Percentiles rank a stretch among this genome's conserved stretches.
These are phyloP conservation scores for Dactylorhiza incarnata DNA, from an alignment of 106 monocot genomes.

Conservation along the genomic window DNA sequence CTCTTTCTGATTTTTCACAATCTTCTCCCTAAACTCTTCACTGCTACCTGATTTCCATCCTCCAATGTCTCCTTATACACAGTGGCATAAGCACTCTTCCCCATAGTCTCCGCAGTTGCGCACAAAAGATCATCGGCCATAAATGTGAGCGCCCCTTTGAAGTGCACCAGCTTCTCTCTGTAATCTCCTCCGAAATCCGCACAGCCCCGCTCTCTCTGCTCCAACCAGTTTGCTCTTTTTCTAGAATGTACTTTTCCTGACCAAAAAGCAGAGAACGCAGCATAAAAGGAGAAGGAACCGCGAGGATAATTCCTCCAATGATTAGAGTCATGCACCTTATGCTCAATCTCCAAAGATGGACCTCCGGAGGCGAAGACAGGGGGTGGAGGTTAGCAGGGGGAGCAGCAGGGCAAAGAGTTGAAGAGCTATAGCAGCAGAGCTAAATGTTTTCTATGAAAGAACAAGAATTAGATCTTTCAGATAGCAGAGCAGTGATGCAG, in stretches of 20 bases:
- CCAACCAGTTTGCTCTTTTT: conserved; percentile 21
- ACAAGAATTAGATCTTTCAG: conserved; percentile 46
- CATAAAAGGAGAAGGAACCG: conserved; percentile 51
- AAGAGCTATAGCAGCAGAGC: conserved; percentile 57
- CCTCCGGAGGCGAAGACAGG: background rate
- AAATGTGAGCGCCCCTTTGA: conserved; percentile 64
- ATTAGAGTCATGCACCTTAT: conserved; percentile 49
- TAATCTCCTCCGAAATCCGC: conserved; percentile 23
- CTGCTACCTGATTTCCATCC: conserved; percentile 71
- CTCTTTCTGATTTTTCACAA: conserved; percentile 59
- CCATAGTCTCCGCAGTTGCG: conserved; percentile 95
- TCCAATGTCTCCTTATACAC: conserved; percentile 90
- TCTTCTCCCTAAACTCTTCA: conserved; percentile 89
- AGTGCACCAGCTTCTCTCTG: conserved; percentile 84
- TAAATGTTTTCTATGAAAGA: conserved; percentile 69
- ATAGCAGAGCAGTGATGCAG: conserved; percentile 36
- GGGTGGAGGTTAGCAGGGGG: conserved; percentile 13
- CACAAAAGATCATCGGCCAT: conserved; percentile 84
- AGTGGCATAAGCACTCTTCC: conserved; percentile 91
- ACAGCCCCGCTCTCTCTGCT: conserved; percentile 29
- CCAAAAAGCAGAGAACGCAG: conserved; percentile 50
- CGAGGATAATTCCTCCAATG: conserved; percentile 25
- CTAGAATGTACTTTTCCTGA: conserved; percentile 24
- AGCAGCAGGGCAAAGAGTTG: conserved; percentile 43
- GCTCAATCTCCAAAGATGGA: conserved; percentile 11